Percentiles rank a stretch among this genome's conserved stretches.
Evolutionary conservation across 2,329 filamentous ascomycete species (phyloP).

Genomic region (Ceratocystis destructans): DNA sequence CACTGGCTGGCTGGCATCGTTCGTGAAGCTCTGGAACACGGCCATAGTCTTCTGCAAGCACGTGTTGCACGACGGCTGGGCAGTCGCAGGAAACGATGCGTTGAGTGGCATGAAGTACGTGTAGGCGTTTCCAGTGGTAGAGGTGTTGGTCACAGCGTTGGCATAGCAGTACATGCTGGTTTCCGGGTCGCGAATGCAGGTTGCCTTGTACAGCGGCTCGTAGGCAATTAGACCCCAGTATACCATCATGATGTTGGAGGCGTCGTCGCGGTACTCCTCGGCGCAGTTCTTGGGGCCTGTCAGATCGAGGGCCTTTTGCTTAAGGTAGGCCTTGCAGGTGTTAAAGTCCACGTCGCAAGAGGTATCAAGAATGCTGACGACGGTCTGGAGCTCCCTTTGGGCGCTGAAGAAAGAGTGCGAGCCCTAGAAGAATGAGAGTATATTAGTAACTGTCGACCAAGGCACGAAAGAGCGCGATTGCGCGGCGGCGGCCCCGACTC

Average conservation of each 20-base stretch:
- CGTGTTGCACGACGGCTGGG: conserved; percentile 57
- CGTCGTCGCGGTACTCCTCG: conserved; percentile 51
- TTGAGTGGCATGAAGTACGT: conserved; percentile 81
- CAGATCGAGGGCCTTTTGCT: conserved; percentile 50
- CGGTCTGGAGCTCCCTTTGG: conserved; percentile 53
- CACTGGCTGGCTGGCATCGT: conserved; percentile 52
- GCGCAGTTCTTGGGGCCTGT: conserved; percentile 52
- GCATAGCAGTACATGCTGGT: conserved; percentile 67
- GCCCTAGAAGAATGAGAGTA: conserved; percentile 37
- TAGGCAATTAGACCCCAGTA: conserved; percentile 68
- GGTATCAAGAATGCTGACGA: conserved; percentile 65
- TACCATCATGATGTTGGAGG: conserved; percentile 58
- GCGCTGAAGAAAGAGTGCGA: conserved; percentile 75
- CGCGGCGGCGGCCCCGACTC: conserved; percentile 19
- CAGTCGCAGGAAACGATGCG: conserved; percentile 48
- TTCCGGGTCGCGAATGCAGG: conserved; percentile 57
- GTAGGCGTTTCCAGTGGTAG: conserved; percentile 57
- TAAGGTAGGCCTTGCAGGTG: conserved; percentile 53
- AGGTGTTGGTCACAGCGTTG: conserved; percentile 64
- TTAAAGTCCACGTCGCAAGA: conserved; percentile 57
- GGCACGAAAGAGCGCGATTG: not conserved
- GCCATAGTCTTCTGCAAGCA: conserved; percentile 74
- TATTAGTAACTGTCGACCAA: conserved; percentile 21
- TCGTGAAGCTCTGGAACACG: conserved; percentile 57
- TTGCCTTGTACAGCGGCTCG: conserved; percentile 61